These are phyloP conservation scores for Exophiala alcalophila DNA, from an alignment of 2,329 filamentous ascomycete genomes.

Conservation along the genomic window DNA sequence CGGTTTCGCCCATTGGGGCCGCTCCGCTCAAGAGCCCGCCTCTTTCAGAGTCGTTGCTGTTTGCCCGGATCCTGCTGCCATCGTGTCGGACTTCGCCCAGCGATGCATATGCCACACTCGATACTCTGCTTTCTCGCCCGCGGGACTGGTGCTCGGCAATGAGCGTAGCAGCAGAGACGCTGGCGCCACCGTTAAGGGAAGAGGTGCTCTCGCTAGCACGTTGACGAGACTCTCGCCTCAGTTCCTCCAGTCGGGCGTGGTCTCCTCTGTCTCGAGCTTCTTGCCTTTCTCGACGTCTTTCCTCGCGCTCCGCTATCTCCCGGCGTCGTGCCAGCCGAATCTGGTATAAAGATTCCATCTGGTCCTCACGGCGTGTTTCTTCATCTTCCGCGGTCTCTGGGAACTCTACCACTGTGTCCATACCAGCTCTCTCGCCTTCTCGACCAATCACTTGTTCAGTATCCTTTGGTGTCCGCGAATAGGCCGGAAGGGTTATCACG, in stretches of 20 bases:
- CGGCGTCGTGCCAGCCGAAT: conserved; percentile 74
- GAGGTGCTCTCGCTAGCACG: conserved; percentile 44
- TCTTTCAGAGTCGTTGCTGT: conserved; percentile 48
- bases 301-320: conserved; percentile 74
- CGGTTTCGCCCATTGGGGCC: conserved; percentile 34
- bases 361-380: conserved; percentile 73
- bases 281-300: conserved; percentile 64
- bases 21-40: conserved; percentile 44
- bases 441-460: conserved; percentile 80
- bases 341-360: conserved; percentile 92
- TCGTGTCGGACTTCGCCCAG: conserved; percentile 50
- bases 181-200: conserved; percentile 30
- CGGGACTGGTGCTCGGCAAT: conserved; percentile 46
- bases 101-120: conserved; percentile 48
- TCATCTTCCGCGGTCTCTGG: conserved; percentile 77
- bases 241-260: conserved; percentile 61
- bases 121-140: conserved; percentile 44
- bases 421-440: conserved; percentile 86
- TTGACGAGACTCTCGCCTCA: conserved; percentile 56
- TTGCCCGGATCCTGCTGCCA: conserved; percentile 47
- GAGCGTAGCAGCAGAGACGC: conserved; percentile 37
- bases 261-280: conserved; percentile 74
- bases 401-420: conserved; percentile 85
- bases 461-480: conserved; percentile 68
- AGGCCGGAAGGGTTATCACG: conserved; percentile 90